Conservation (phyloP, 1,284 basidiomycete species). For the Moniliophthora roreri region DNA sequence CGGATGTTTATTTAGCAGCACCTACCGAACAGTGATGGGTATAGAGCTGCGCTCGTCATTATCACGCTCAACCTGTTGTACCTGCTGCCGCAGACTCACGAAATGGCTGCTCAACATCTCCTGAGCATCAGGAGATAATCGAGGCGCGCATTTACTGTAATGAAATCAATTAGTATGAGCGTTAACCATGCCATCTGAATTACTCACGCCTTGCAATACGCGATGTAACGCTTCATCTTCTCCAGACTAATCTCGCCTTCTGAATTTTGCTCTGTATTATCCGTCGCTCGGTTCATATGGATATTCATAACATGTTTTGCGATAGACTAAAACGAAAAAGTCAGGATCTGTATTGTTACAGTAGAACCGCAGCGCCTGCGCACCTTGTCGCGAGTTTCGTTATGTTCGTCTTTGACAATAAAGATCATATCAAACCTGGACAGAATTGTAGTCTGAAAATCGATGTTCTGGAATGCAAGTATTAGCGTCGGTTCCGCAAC, state of each 20-base stretch:
- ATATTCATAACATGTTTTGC: slow-evolving; percentile 99
- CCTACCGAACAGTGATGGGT: slow-evolving; percentile 94
- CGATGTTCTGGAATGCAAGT: slow-evolving; percentile 73
- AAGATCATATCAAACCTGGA: slow-evolving; percentile 99
- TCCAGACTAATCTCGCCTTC: slow-evolving; percentile 91
- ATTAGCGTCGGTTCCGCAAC: background rate
- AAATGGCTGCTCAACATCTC: slow-evolving; percentile 99
- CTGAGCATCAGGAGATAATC: slow-evolving; percentile 89
- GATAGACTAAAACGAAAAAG: slow-evolving; percentile 63
- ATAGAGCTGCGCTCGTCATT: slow-evolving; percentile 98
- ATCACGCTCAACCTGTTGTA: slow-evolving; percentile 95
- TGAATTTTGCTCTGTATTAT: slow-evolving; percentile 57
- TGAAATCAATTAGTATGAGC: slow-evolving; percentile 7
- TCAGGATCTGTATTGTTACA: background rate
- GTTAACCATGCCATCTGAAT: slow-evolving; percentile 21
- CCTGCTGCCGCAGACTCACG: slow-evolving; percentile 91
- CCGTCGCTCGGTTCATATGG: slow-evolving; percentile 90
- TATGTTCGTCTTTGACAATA: slow-evolving; percentile 98
- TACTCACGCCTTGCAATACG: slow-evolving; percentile 88
- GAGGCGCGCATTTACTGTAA: slow-evolving; percentile 91
- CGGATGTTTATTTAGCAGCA: slow-evolving; percentile 12
- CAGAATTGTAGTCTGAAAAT: slow-evolving; percentile 98
- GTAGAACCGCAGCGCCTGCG: slow-evolving; percentile 18
- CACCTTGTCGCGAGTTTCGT: slow-evolving; percentile 90
- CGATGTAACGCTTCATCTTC: slow-evolving; percentile 98